Conservation (phyloP, 1,284 basidiomycete species). For the Pascua sp. region DNA sequence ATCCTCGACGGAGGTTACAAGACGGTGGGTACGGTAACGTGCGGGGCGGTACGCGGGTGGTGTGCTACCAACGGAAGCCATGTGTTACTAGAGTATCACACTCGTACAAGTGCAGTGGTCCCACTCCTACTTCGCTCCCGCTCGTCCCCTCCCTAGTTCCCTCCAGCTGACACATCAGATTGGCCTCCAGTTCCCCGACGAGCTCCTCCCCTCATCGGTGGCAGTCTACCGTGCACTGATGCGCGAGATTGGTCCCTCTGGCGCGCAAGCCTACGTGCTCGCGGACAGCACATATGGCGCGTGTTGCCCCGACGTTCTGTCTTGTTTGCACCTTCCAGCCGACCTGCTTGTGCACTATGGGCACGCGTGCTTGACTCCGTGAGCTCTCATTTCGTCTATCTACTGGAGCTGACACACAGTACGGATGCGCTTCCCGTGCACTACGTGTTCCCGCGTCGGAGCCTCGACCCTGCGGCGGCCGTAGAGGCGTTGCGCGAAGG, state of each 20-base stretch:
- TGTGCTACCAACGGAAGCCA: too few relatives aligned
- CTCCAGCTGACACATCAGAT: constrained; percentile 54
- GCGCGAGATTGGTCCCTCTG: constrained; percentile 51
- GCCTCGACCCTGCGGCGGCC: constrained; percentile 33
- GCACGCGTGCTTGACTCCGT: constrained; percentile 79
- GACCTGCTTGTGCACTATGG: constrained; percentile 94
- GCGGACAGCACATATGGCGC: constrained; percentile 97
- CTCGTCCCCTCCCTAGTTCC: too few relatives aligned
- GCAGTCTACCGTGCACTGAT: constrained; percentile 76
- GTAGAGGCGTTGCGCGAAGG: constrained; percentile 23
- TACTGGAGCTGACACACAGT: constrained; percentile 19
- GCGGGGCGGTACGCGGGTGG: too few relatives aligned
- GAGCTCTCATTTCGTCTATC: constrained; percentile 33
- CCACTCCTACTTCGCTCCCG: not conserved
- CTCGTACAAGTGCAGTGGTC: not conserved
- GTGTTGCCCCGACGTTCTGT: constrained; percentile 95
- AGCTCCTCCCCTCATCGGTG: constrained; percentile 81
- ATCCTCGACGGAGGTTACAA: constrained; percentile 48
- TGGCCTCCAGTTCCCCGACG: constrained; percentile 94
- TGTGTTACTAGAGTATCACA: too few relatives aligned
- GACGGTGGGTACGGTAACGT: constrained; percentile 35
- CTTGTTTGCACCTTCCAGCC: constrained; percentile 89
- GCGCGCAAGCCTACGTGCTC: constrained; percentile 72
- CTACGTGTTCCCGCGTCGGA: constrained; percentile 48
- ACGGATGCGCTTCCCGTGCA: constrained; percentile 49